These are phyloP conservation scores for Thielaviopsis euricoi DNA, from an alignment of 2,329 filamentous ascomycete species.

Conservation along the genomic window DNA sequence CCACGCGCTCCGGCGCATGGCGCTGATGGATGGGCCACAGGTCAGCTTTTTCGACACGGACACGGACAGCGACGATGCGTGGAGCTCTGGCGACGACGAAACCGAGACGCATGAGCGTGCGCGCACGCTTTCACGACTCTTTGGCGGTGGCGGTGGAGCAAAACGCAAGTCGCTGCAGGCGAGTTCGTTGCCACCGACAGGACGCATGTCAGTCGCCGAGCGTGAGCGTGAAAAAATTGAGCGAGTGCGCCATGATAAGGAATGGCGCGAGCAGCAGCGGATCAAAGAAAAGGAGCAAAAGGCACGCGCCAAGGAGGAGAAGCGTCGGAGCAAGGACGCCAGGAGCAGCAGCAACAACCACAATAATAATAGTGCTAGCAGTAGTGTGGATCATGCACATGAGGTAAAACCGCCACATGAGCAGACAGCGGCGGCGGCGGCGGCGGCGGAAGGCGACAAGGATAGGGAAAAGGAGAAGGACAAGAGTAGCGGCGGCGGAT, in stretches of 20 bases:
- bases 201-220: neutral
- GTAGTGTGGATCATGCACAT: neutral
- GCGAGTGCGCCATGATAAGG: neutral
- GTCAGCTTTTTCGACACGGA: slow-evolving; percentile 10
- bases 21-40: neutral
- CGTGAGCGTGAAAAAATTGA: neutral
- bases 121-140: slow-evolving; percentile 4
- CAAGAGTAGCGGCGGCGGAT: neutral
- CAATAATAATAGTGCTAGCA: neutral
- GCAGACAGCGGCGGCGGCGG: neutral
- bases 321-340: neutral
- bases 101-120: neutral
- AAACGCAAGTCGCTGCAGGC: neutral
- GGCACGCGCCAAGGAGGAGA: neutral
- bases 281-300: neutral
- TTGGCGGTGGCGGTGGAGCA: neutral
- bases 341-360: neutral
- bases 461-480: neutral
- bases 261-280: neutral
- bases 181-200: neutral
- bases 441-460: neutral
- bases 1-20: neutral
- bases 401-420: neutral
- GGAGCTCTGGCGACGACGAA: neutral
- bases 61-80: slow-evolving; percentile 3